Evolutionary conservation across 805 yeast species (phyloP), one percentile per base, ranked within the genome.

Genomic region (Isabelozyma pseudorhagii): DNA sequence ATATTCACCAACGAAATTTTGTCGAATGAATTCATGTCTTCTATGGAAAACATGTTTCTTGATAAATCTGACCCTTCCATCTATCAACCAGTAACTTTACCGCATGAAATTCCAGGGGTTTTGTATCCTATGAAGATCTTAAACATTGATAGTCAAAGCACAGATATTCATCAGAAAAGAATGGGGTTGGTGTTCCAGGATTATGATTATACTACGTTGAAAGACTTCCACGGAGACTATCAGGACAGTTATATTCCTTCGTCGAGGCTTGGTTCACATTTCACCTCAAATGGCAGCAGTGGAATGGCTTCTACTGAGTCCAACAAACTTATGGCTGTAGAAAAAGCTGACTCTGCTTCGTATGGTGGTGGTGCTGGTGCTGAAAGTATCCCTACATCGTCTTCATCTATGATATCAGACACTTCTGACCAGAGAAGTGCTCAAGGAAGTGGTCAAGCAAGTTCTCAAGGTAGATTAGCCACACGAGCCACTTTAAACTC

Each of bases 121-220:
- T 51, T 68, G 17, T 66, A 66, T 44, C 73, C 73, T 6, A 38
- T 52, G 11, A 53, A 54, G n/a, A 57, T 56, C 10, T 45, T 56
- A 29, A 58, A 41, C 11, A 13, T 27, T 52, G 5, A 50, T 43
- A 18, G 17, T 54, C 8, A 18, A 41, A 13, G 21, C 57, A 39
- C 40, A 50, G 31, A 49, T 46, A 17, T 14, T 21, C 44, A 31
- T 8, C 52, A 51, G 36, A 59, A 55, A 17, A 54, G 61, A 28
- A 50, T 61, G 51, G 65, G 57, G 1, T 45, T 65, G 45, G 53
- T 66, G 6, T 66, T 56, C 45, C 54, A 54, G 18, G 58, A 65
- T 40, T 38, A 51, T 28, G 53, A 54, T 34, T 60, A 54, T 47
- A 46, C 42, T 28, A 48, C 63, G 3, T 21, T 65, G 5, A 40